Evolutionary conservation across 2,329 filamentous ascomycete genomes (phyloP), one percentile per base, ranked within the genome.

Genomic region (Botrytis fabae): DNA sequence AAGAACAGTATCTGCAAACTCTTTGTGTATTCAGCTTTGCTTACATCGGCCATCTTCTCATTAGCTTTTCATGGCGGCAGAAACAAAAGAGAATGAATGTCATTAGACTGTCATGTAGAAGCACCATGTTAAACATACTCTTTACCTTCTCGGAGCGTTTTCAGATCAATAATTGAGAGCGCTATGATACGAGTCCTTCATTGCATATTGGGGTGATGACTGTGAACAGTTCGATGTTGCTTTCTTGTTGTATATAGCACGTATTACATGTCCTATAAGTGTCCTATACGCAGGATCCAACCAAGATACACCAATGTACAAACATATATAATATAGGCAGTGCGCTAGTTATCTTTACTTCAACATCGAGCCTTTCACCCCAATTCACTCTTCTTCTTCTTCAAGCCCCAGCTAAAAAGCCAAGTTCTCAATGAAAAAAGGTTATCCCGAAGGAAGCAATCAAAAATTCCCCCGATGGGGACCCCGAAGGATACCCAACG

Each of bases 381-480:
- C 35, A 25, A 22, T 18, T 6, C 14, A 28, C 4, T 2, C 16
- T 65, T 74, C 16, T 65, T 74, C 82, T 83, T 83, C 82, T 77
- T 83, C 81, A 80, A 80, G 74, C 64, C 79, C 70, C 74, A 78
- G 78, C 80, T 59, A 75, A 68, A 80, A 74, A 79, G 79, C 73
- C 69, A 74, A 72, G 62, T 70, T 54, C 80, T 80, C 77, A 82
- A 83, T 79, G 82, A 84, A 83, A 83, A 40, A 70, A 20, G 25
- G 44, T 60, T 73, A 63, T 44, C 40, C 72, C 72, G n/a, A 61
- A 57, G 72, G 70, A 70, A 66, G 78, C 78, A 75, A 82, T 75
- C 80, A 82, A 82, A 82, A 82, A 82, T 81, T 81, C 73, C 79
- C 73, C 78, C 76, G 74, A 75, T 77, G 74, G 79, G 74, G 78